Conservation (phyloP, 2,329 filamentous ascomycete genomes). For the Botrytis aclada region DNA sequence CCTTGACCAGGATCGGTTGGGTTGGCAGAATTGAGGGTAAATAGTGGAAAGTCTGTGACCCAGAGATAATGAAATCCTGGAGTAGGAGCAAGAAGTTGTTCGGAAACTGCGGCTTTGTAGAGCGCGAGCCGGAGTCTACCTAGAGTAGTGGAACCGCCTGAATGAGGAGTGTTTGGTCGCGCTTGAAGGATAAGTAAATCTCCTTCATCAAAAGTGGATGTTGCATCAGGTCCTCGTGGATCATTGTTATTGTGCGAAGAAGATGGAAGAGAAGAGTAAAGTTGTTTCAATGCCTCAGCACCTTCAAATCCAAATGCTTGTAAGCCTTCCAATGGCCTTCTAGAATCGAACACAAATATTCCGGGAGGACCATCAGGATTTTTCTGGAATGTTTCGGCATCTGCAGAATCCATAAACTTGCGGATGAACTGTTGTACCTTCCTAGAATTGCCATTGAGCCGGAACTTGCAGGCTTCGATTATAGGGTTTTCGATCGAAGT, state of each 20-base stretch:
- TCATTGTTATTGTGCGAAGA: background rate
- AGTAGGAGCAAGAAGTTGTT: conserved; percentile 30
- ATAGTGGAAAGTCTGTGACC: conserved; percentile 90
- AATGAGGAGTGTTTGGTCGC: conserved; percentile 58
- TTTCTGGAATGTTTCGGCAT: conserved; percentile 55
- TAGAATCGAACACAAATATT: conserved; percentile 70
- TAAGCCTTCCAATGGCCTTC: conserved; percentile 72
- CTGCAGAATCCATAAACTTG: conserved; percentile 67
- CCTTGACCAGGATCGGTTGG: conserved; percentile 63
- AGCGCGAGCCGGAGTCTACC: conserved; percentile 36
- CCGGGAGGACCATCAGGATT: conserved; percentile 78
- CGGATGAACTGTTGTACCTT: conserved; percentile 60
- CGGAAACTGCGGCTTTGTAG: conserved; percentile 32
- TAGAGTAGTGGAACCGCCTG: conserved; percentile 65
- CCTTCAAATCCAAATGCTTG: conserved; percentile 74
- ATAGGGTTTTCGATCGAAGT: conserved; percentile 64
- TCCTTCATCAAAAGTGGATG: conserved; percentile 53
- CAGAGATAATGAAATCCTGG: conserved; percentile 67
- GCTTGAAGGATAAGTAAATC: conserved; percentile 82
- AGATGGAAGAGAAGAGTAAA: conserved; percentile 27
- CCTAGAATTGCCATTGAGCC: conserved; percentile 51
- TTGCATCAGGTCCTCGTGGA: conserved; percentile 35
- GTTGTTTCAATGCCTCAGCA: conserved; percentile 47
- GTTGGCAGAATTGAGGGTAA: conserved; percentile 60
- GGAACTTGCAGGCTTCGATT: conserved; percentile 72